Evolutionary conservation across 2,329 filamentous ascomycete species (phyloP).

Genomic region (Penicillium sp.): DNA sequence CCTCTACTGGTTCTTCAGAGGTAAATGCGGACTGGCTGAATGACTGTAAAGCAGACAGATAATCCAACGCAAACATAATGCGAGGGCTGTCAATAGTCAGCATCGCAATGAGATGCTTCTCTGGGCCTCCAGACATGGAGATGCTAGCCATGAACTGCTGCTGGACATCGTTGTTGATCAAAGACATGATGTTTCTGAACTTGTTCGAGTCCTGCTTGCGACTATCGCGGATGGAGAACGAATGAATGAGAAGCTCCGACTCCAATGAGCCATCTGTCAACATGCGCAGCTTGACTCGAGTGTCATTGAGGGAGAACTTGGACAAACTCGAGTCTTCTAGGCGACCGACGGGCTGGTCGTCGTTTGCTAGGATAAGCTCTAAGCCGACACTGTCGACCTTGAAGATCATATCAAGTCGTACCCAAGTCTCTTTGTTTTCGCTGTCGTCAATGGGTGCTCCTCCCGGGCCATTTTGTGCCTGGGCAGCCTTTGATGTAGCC

Average conservation of each 20-base stretch:
- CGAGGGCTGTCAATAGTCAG: conserved; percentile 92
- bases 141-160: conserved; percentile 98
- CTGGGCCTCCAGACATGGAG: conserved; percentile 81
- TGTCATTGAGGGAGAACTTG: conserved; percentile 91
- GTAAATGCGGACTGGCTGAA: conserved; percentile 72
- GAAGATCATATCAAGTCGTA: conserved; percentile 89
- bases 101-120: conserved; percentile 81
- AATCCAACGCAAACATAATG: conserved; percentile 93
- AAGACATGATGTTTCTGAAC: conserved; percentile 96
- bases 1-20: conserved; percentile 48
- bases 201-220: conserved; percentile 88
- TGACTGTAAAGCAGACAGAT: conserved; percentile 82
- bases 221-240: conserved; percentile 92
- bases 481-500: conserved; percentile 50
- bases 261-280: conserved; percentile 88
- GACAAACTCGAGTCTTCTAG: conserved; percentile 79
- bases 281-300: conserved; percentile 86
- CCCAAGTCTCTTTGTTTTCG: conserved; percentile 67
- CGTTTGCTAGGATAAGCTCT: conserved; percentile 76
- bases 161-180: conserved; percentile 84
- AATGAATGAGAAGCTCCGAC: conserved; percentile 87
- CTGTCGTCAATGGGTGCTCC: conserved; percentile 62
- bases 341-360: conserved; percentile 74
- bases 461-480: conserved; percentile 47
- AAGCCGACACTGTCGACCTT: conserved; percentile 82